Percentiles rank a stretch among this genome's conserved stretches.
Conservation (phyloP, 306 rosid species). For the Prunus mume region DNA sequence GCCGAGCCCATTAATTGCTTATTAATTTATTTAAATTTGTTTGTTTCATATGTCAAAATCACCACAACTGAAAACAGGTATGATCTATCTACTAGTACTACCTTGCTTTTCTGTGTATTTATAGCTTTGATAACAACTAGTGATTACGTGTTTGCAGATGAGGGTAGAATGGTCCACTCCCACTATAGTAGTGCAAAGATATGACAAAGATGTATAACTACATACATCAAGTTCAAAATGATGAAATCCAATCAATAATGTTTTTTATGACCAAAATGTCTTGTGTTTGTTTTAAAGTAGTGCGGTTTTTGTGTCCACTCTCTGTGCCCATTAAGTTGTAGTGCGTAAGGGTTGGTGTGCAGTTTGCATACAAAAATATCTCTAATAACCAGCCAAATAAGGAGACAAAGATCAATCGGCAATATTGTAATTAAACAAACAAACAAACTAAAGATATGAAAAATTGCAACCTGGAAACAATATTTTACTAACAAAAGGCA, state of each 20-base stretch:
- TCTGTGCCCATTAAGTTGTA: neutral
- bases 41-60: neutral
- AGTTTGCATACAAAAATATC: neutral
- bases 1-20: neutral
- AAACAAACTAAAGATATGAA: too few species aligned
- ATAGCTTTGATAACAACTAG: too few species aligned
- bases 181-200: neutral
- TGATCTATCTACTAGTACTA: neutral
- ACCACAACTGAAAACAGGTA: neutral
- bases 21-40: neutral
- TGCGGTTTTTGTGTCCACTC: neutral
- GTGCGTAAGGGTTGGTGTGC: constrained; percentile 12
- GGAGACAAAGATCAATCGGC: neutral
- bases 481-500: too few species aligned
- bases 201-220: neutral
- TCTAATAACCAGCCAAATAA: neutral
- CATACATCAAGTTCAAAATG: neutral
- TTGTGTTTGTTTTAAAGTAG: neutral
- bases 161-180: neutral
- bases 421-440: too few species aligned
- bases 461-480: too few species aligned
- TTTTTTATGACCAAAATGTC: neutral
- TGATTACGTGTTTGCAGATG: too few species aligned
- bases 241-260: neutral
- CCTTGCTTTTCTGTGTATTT: too few species aligned